Base-by-base conservation (phyloP, 1,139 yeast species). In the Saccharomyces hybrid region DNA sequence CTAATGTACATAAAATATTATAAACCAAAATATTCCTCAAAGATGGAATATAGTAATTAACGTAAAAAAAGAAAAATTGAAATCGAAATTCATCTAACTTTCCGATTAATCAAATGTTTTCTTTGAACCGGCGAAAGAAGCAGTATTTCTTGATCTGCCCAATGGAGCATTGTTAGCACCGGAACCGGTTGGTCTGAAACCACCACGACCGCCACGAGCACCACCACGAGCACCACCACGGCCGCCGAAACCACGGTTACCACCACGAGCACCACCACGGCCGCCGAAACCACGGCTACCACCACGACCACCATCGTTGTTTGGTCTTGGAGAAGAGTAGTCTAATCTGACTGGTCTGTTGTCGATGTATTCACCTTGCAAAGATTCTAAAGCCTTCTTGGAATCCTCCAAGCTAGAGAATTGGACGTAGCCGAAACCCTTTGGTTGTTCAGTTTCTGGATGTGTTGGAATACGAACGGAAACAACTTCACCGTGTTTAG, bases 391-490 rank as follows among this genome's bases (percentile, higher is more conserved):
- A 57, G 98, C 98, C 60, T 84, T 81, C 76, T 86, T 83, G 63
- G 99, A 98, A 72, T 89, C 96, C 52, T 91, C 98, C 61, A 87
- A 78, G 55, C 85, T 79, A 47, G 86, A 78, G 72, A 82, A 91
- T 78, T 93, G 98, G 58, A 93, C 96, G 75, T 93, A 93, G 63
- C 98, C 99, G 77, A 93, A 93, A 63, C 99, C 99, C 82, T 93
- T 93, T 74, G 96, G 96, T 78, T 91, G 97, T 73, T 90, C 96
- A 63, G 98, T 90, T 75, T 91, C 98, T 70, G 97, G 98, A 77
- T 91, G 95, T 51, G 98, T 91, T 74, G 99, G 99, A 65, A 93
- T 78, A 79, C 99, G 85, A 67, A 91, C 91, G 58, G 95, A 87
- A 57, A 89, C 76, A 59, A 93, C 88, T 61, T 78, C 79, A 71